Base-by-base conservation (phyloP, 192 early-diverging fungal species). In the Chytriomyces hyalinus region DNA sequence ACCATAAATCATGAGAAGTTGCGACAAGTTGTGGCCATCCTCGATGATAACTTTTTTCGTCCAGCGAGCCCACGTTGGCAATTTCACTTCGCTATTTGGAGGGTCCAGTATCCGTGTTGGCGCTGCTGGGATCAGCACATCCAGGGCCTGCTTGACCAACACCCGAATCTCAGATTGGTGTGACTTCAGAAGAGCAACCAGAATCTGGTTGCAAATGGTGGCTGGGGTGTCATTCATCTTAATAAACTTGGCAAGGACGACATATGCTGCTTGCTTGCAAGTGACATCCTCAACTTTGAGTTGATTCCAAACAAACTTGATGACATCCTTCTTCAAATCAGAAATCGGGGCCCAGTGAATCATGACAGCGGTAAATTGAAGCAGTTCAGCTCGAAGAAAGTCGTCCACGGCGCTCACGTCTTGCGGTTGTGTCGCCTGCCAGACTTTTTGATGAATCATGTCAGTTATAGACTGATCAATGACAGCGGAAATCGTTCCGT, bases 261-360 rank as follows among this genome's bases (percentile, higher is more conserved):
- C 98, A 78, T 97, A 98, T 6, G 97, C 92, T 1, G 97, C 92
- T 75, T 98, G 95, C 74, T 98, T 98, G 84, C 93, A 93, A 47
- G 94, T 97, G 15, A 95, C 87, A 62, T 99, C 98, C 75, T 98
- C 97, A 20, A 85, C 80, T 78, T 90, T 84, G 8, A 69, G 43
- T 36, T 78, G 76, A 49, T 78, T 78, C 67, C 78, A 36, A 85
- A 73, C 60, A 86, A 96, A 97, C 79, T 95, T 96, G 78, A 98
- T 97, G 20, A 97, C 91, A 20, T 75, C 73, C 80, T 94, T 95
- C 43, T 91, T 87, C 49, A 86, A 80, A 67, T 96, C 94, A 11
- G 88, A 90, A 53, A 97, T 89, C 3, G 93, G 91, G 0, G 92
- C 93, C 78, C 92, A 90, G 73, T 95, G 93, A 0, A 97, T 87